Evolutionary conservation across 371 early-diverging fungal genomes (phyloP).

Genomic region (Dinochytrium kinnereticum): DNA sequence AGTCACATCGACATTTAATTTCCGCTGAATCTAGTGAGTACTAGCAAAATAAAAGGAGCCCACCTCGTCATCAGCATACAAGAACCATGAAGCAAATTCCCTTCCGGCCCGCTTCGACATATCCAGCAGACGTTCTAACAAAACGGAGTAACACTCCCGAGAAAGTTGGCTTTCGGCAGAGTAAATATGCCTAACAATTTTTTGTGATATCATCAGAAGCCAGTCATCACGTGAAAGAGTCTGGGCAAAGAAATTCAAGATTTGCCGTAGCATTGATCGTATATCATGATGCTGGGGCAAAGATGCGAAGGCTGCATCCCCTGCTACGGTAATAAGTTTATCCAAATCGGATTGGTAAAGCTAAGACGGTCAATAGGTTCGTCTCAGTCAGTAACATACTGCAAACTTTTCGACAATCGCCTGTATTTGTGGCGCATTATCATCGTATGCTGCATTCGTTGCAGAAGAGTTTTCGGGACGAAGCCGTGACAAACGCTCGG

Average conservation of each 20-base stretch:
- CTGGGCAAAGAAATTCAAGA: constrained; percentile 67
- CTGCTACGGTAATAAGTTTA: constrained; percentile 63
- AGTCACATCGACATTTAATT: constrained; percentile 82
- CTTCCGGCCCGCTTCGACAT: constrained; percentile 74
- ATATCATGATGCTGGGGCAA: constrained; percentile 83
- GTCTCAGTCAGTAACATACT: constrained; percentile 9
- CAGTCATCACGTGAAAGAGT: constrained; percentile 78
- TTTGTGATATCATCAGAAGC: constrained; percentile 82
- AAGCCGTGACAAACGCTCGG: neutral
- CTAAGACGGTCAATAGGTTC: neutral
- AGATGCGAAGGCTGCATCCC: constrained; percentile 60
- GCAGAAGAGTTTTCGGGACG: neutral
- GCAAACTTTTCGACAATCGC: constrained; percentile 66
- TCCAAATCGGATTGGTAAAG: constrained; percentile 71
- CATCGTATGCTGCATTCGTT: neutral
- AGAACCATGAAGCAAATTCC: constrained; percentile 89
- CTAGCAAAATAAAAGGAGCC: constrained; percentile 1
- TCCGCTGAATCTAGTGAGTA: constrained; percentile 56
- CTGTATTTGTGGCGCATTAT: neutral
- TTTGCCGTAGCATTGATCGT: constrained; percentile 71
- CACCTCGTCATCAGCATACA: constrained; percentile 91
- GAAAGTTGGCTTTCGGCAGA: constrained; percentile 73
- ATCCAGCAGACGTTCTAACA: constrained; percentile 71
- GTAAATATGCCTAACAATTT: constrained; percentile 82
- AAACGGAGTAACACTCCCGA: constrained; percentile 79